Base-by-base conservation (phyloP, 208 protist species). In the Trypanosoma rangeli region DNA sequence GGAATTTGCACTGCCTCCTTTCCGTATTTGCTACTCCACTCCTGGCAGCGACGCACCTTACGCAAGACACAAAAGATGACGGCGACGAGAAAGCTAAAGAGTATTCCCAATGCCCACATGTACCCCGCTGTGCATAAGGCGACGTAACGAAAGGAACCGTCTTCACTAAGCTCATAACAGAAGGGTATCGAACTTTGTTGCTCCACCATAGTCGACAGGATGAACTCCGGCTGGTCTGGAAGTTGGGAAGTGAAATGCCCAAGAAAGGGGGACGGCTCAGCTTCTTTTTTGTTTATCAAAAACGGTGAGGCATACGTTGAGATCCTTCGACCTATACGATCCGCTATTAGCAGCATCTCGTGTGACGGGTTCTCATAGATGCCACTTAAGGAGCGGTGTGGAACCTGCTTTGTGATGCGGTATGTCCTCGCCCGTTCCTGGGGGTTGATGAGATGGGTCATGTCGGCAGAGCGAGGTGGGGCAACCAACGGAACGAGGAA, bases 141-240 rank as follows among this genome's bases (percentile, higher is more conserved):
- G 7, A 86, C 87, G 62, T 94, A 93, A 68, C 86, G 88, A 65
- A 93, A 83, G 57, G 70, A 70, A 42, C 88, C 89, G 33, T 89
- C 73, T 15, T 73, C 68, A 59, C 65, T 71, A 35, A 96, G 82
- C 72, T 96, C 91, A 64, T 96, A 93, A 74, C 91, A 94, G 67
- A 90, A 94, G 15, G 89, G 87, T 28, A 96, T 87, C 52, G 89
- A 88, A 33, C 68, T 55, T 62, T 96, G 91, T 55, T 89, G 76
- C 75, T 94, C 89, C 31, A 96, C 74, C 58, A 85, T 60, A 44
- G 82, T 80, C 26, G 77, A 82, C 64, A 92, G 68, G 54, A 96
- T 73, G 67, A 94, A 94, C 80, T 94, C 86, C 55, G 91, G 88
- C 74, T 94, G 87, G 60, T 96, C 91, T 5, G 89, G 89, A 55